Evolutionary conservation across 1,284 basidiomycete genomes (phyloP), one percentile per base, ranked within the genome.

Genomic region (Agroathelia rolfsii): DNA sequence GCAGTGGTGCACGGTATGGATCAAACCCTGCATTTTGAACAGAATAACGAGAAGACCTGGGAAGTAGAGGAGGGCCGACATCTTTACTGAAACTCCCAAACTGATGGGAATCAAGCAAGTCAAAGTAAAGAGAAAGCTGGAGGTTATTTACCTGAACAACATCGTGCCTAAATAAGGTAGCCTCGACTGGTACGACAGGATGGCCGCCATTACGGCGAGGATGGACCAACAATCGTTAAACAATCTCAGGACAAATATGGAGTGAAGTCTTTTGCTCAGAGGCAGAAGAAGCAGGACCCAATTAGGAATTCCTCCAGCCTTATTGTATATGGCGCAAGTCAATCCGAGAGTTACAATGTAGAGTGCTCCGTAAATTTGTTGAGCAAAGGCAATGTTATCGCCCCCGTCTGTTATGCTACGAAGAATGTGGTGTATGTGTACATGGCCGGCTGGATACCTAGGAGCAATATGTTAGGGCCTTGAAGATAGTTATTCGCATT

Each of bases 171-270:
- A 29, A 24, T 68, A 66, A 50, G 82, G 80, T 30, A 65, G 57
- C 12, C 68, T 67, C n/a, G 53, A 51, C 35, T 73, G 72, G 41
- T 72, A 76, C 8, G 76, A 68, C 14, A 81, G 42, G 25, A 83
- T 62, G 6, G 80, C 66, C 2, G 66, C 62, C 52, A 82, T 66
- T 37, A 74, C 45, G 36, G 65, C 50, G 43, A 85, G 52, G 28
- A 88, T 76, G 1, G 84, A 76, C 74, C 93, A 79, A 39, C 88
- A 89, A 51, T 98, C 95, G 51, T 97, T 97, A 67, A 99, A 99
- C 19, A 98, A 63, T 6, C 95, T 73, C 28, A 99, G 64, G 14
- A 85, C 74, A 53, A 82, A 98, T 42, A 98, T 87, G 5, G 94
- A 97, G 51, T 96, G 92, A 10, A 95, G 65, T 30, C 95, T 69